These are phyloP conservation scores for Lentinula sp. DNA, from an alignment of 768 basidiomycete species.

Conservation along the genomic window DNA sequence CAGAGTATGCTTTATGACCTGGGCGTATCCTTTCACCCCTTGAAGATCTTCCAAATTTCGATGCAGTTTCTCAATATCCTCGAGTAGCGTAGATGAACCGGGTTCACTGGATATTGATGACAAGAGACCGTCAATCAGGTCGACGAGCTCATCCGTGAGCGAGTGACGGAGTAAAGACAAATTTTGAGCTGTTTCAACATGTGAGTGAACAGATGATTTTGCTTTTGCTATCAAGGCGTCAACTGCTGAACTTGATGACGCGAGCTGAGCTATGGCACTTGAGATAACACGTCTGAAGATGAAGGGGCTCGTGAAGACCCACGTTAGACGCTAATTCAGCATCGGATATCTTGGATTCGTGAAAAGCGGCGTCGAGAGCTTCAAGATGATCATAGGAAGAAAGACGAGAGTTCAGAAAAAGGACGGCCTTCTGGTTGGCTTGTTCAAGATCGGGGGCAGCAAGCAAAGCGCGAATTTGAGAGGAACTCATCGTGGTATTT, in stretches of 20 bases:
- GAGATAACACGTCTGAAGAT: constrained; percentile 21
- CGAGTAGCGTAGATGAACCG: constrained; percentile 59
- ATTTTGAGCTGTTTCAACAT: constrained; percentile 63
- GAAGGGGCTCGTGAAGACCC: constrained; percentile 19
- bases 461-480: not conserved
- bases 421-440: not conserved
- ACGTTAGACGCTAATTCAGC: constrained; percentile 40
- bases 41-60: constrained; percentile 71
- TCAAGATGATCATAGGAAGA: constrained; percentile 45
- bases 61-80: constrained; percentile 79
- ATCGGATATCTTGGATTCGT: constrained; percentile 31
- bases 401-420: constrained; percentile 38
- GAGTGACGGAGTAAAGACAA: constrained; percentile 72
- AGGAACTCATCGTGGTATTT: not conserved
- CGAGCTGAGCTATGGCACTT: constrained; percentile 49
- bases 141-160: constrained; percentile 70
- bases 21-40: constrained; percentile 69
- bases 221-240: constrained; percentile 43
- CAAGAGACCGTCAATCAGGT: constrained; percentile 58
- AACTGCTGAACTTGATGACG: constrained; percentile 42
- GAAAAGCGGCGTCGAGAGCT: constrained; percentile 36
- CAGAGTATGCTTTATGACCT: constrained; percentile 65
- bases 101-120: constrained; percentile 46
- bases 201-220: constrained; percentile 35
- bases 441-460: not conserved